Conservation (phyloP, 805 yeast genomes). For the Saccharomycopsis capsularis region DNA sequence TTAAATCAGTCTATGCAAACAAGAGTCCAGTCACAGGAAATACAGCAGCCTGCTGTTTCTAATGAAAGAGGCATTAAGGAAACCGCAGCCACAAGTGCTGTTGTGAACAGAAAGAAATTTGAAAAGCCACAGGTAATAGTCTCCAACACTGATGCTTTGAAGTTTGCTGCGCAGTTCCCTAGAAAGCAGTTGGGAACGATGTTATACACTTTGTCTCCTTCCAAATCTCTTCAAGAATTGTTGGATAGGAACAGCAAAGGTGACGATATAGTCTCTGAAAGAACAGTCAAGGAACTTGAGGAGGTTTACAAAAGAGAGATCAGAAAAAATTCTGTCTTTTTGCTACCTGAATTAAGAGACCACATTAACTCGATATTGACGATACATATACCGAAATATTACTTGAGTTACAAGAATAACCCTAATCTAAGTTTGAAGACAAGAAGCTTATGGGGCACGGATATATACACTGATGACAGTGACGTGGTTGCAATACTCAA, state of each 20-base stretch:
- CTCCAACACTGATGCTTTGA: slow-evolving; percentile 35
- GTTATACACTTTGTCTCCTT: slow-evolving; percentile 33
- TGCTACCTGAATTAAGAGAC: slow-evolving; percentile 30
- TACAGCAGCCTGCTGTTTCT: not conserved
- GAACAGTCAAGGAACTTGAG: not conserved
- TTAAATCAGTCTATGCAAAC: not conserved
- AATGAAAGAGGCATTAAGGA: not conserved
- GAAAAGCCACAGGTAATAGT: slow-evolving; percentile 28
- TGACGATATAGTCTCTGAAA: not conserved
- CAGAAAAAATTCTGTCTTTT: slow-evolving; percentile 21
- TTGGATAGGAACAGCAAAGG: not conserved
- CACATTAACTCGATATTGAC: slow-evolving; percentile 36
- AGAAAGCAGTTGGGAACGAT: slow-evolving; percentile 46
- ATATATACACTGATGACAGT: slow-evolving; percentile 89
- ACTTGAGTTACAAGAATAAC: slow-evolving; percentile 20
- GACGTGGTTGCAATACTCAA: slow-evolving; percentile 68
- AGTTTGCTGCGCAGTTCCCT: slow-evolving; percentile 36
- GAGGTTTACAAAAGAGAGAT: slow-evolving; percentile 7
- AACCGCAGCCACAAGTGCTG: not conserved
- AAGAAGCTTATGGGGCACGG: slow-evolving; percentile 73
- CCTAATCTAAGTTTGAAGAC: slow-evolving; percentile 11
- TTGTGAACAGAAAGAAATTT: slow-evolving; percentile 18
- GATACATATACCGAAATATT: slow-evolving; percentile 26
- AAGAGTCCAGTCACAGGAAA: not conserved
- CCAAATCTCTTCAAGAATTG: slow-evolving; percentile 2